Conservation (phyloP, 176 grass and related monocot genomes). For the Thalia dealbata region DNA sequence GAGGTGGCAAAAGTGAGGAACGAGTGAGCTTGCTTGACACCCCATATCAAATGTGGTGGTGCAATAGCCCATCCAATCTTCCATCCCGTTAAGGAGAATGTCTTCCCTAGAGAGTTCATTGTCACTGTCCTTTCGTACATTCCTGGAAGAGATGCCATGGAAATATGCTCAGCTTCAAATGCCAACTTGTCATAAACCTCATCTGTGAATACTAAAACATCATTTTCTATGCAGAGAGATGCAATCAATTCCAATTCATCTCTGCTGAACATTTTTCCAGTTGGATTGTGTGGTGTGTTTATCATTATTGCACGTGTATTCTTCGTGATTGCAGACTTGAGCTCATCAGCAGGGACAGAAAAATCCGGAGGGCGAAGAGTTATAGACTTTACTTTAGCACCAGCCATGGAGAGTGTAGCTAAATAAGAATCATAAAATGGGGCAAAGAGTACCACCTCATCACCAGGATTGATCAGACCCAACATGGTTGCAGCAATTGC, state of each 20-base stretch:
- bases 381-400: conserved; percentile 68
- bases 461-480: conserved; percentile 83
- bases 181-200: conserved; percentile 92
- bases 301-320: conserved; percentile 91
- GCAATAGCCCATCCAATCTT: conserved; percentile 97
- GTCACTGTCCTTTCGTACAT: conserved; percentile 97
- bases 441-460: conserved; percentile 90
- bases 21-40: conserved; percentile 83
- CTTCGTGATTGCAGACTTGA: conserved; percentile 52
- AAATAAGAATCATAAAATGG: conserved; percentile 94
- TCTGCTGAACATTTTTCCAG: conserved; percentile 95
- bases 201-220: conserved; percentile 79
- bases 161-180: conserved; percentile 84
- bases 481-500: conserved; percentile 92
- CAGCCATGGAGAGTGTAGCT: conserved; percentile 83
- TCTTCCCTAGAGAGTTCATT: conserved; percentile 94
- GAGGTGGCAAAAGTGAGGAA: conserved; percentile 85
- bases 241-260: conserved; percentile 84
- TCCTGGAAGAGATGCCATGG: conserved; percentile 71
- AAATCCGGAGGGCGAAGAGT: conserved; percentile 74
- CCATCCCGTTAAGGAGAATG: conserved; percentile 94
- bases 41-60: conserved; percentile 81
- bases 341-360: conserved; percentile 62
- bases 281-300: conserved; percentile 96
- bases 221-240: conserved; percentile 72